These are phyloP conservation scores for Schwanniomyces etchellsii DNA, from an alignment of 1,139 yeast genomes.

Conservation along the genomic window DNA sequence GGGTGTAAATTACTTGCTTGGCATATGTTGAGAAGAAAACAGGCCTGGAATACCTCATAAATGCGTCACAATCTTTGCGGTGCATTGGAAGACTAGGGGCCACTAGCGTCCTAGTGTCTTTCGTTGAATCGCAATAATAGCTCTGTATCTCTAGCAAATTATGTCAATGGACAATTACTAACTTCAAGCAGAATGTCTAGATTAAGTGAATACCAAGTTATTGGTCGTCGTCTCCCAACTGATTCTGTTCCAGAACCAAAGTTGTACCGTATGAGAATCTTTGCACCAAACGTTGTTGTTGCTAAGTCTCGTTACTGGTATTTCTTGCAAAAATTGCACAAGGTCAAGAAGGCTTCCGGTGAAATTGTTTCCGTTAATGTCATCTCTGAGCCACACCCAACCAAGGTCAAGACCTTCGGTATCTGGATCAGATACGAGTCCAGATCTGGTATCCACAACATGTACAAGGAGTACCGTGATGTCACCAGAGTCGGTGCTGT, in stretches of 20 bases:
- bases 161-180: no score
- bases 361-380: conserved; percentile 92
- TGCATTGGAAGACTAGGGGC: no score
- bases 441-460: conserved; percentile 99
- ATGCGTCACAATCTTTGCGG: no score
- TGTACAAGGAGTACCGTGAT: conserved; percentile 99
- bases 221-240: conserved; percentile 99
- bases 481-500: conserved; percentile 99
- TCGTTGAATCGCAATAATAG: no score
- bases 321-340: conserved; percentile 98
- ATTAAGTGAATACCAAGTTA: conserved; percentile 99
- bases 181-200: conserved; percentile 55
- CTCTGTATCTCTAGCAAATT: no score
- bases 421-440: conserved; percentile 99
- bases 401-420: conserved; percentile 99
- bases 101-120: no score
- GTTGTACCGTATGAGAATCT: conserved; percentile 99
- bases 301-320: conserved; percentile 99
- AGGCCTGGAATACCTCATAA: no score
- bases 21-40: no score
- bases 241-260: conserved; percentile 99
- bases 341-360: conserved; percentile 99
- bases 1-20: no score
- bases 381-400: conserved; percentile 93
- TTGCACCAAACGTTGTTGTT: conserved; percentile 98